Evolutionary conservation across 495 filamentous ascomycete species (phyloP), one percentile per base, ranked within the genome.

Genomic region (Penicillium daleae): DNA sequence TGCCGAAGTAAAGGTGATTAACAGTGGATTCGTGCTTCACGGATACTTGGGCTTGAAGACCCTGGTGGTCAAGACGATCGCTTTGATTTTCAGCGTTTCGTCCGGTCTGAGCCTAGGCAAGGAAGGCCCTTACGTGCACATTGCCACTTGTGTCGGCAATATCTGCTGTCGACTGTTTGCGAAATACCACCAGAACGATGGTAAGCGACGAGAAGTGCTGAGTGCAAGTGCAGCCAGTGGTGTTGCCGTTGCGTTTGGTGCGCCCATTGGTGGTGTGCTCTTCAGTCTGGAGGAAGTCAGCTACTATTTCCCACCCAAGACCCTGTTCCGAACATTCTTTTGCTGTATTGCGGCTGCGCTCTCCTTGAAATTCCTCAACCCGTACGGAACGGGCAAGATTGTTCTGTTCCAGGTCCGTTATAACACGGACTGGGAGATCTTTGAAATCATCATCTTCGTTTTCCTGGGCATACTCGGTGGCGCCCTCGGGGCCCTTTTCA

Each of bases 271-370:
- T 10, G 94, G 94, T 39, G 94, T 98, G 15, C 83, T 98, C 8
- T 98, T 98, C 74, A 92, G 92, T 57, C 77, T 98, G 26, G 94
- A 98, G 76, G 94, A 98, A 82, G 92, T 97, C 69, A 90, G 84
- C 73, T 99, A 99, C 74, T 99, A 97, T 72, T 97, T 97, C 74
- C 95, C 94, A 4, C 91, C 95, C n/a, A 98, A 99, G 77, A 97
- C 94, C 3, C 85, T 99, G 4, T 99, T 99, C 78, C 83, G 95
- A 40, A 99, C 95, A 1, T 98, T 99, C 80, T 99, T 97, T 77
- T 97, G 93, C 75, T 99, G 94, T 75, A 98, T 98, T 68, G 91
- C 85, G 2, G 93, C 95, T 24, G 90, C 95, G 0, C 72, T 99
- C 27, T 92, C 93, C 4, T 79, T 98, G 59, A 97, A 97, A 68